Evolutionary conservation across 2,329 filamentous ascomycete species (phyloP).

Genomic region (Aspergillus neoniger): DNA sequence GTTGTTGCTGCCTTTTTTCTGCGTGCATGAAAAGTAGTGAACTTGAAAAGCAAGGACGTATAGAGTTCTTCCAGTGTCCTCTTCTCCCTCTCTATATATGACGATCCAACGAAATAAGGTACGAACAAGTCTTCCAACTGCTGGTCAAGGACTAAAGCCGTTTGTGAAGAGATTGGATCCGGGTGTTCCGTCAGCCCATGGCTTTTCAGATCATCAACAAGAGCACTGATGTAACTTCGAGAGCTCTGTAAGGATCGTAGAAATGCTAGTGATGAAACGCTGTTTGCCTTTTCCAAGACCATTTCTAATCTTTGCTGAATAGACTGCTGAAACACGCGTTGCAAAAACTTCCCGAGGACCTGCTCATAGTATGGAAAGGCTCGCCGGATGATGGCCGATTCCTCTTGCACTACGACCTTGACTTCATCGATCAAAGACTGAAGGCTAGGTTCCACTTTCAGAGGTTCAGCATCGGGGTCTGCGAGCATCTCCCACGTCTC

Average conservation of each 20-base stretch:
- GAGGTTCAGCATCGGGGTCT: slow-evolving; percentile 89
- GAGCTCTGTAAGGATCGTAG: slow-evolving; percentile 88
- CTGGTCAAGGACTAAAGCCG: slow-evolving; percentile 69
- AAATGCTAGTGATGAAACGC: slow-evolving; percentile 88
- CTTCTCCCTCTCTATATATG: slow-evolving; percentile 67
- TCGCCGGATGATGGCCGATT: slow-evolving; percentile 93
- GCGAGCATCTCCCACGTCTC: slow-evolving; percentile 87
- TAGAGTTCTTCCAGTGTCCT: slow-evolving; percentile 76
- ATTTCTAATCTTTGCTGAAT: slow-evolving; percentile 95
- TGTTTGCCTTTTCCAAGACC: slow-evolving; percentile 91
- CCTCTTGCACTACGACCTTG: slow-evolving; percentile 92
- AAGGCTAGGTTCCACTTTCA: slow-evolving; percentile 85
- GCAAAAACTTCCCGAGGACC: slow-evolving; percentile 87
- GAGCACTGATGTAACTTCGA: slow-evolving; percentile 78
- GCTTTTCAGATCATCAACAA: slow-evolving; percentile 90
- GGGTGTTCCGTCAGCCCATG: slow-evolving; percentile 96
- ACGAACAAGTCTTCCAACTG: slow-evolving; percentile 68
- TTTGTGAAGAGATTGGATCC: slow-evolving; percentile 84
- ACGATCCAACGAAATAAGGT: slow-evolving; percentile 65
- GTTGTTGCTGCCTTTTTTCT: slow-evolving; percentile 86
- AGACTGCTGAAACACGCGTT: slow-evolving; percentile 95
- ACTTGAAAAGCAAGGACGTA: slow-evolving; percentile 92
- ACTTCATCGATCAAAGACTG: slow-evolving; percentile 94
- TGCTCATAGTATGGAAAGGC: slow-evolving; percentile 97
- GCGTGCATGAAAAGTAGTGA: slow-evolving; percentile 80